Percentiles rank a stretch among this genome's conserved stretches.
These are phyloP conservation scores for Acanthamoeba castellanii DNA, from an alignment of 208 protist genomes.

Conservation along the genomic window DNA sequence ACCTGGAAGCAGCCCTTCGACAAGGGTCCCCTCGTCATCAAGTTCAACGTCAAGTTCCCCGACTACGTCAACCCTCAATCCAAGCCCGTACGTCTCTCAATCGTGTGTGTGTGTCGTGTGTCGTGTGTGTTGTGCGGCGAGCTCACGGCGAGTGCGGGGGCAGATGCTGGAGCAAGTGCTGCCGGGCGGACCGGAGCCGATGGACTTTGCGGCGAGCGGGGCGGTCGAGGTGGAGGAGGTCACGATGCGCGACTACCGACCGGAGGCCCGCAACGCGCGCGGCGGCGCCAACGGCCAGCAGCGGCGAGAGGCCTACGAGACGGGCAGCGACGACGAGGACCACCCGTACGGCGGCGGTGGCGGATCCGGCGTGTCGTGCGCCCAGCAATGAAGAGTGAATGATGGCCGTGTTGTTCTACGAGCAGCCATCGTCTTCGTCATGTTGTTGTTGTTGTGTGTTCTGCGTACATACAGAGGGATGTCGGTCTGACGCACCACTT, in stretches of 20 bases:
- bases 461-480: not conserved
- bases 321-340: conserved; percentile 51
- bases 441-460: not conserved
- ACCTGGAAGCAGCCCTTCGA: conserved; percentile 75
- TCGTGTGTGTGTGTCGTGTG: not conserved
- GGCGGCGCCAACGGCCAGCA: not conserved
- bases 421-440: too few relatives aligned
- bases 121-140: not conserved
- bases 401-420: too few relatives aligned
- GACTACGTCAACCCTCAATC: conserved; percentile 47
- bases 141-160: not conserved
- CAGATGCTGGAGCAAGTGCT: conserved; percentile 36
- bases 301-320: conserved; percentile 56
- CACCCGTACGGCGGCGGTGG: not conserved
- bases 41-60: conserved; percentile 78
- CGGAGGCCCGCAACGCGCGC: not conserved
- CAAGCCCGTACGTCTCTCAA: conserved; percentile 30
- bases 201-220: not conserved
- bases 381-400: not conserved
- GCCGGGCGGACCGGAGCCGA: not conserved
- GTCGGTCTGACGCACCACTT: not conserved
- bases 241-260: conserved; percentile 6
- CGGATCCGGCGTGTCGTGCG: not conserved
- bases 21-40: conserved; percentile 72
- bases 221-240: conserved; percentile 28